phyloP scores from a whole-genome alignment of 2,329 filamentous ascomycete genomes.

The Aspergillus aculeatinus region DNA sequence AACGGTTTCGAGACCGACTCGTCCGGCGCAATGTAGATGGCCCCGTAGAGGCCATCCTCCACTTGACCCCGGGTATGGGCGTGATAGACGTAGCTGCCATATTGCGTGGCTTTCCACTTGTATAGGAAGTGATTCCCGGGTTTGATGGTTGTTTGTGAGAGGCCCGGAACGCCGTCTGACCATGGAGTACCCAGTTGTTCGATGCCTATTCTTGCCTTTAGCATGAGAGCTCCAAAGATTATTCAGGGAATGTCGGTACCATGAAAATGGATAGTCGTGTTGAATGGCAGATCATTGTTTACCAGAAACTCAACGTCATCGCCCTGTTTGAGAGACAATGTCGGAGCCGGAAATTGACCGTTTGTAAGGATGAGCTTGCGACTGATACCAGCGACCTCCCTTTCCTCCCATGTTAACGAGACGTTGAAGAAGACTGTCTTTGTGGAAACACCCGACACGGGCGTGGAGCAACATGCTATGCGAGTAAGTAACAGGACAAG shows the following conservation, averaged over 20 bases:
- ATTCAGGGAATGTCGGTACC: conserved; percentile 20
- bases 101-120: conserved; percentile 53
- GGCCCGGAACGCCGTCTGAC: conserved; percentile 58
- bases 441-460: too few relatives aligned
- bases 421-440: too few relatives aligned
- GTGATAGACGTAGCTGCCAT: conserved; percentile 62
- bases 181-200: conserved; percentile 54
- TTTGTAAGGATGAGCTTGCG: conserved; percentile 11
- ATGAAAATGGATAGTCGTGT: conserved; percentile 31
- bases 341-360: conserved; percentile 29
- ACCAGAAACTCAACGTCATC: conserved; percentile 31
- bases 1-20: conserved; percentile 48
- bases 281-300: conserved; percentile 24
- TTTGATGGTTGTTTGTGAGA: conserved; percentile 53
- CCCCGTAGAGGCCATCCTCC: conserved; percentile 59
- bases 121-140: conserved; percentile 52
- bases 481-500: too few relatives aligned
- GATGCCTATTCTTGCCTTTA: conserved; percentile 30
- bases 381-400: too few relatives aligned
- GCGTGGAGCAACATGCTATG: too few relatives aligned
- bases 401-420: too few relatives aligned
- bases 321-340: conserved; percentile 24
- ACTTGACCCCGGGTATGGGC: conserved; percentile 56
- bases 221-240: background rate
- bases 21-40: conserved; percentile 50